These are phyloP conservation scores for Komagataella kurtzmanii DNA, from an alignment of 805 yeast species.

Conservation along the genomic window DNA sequence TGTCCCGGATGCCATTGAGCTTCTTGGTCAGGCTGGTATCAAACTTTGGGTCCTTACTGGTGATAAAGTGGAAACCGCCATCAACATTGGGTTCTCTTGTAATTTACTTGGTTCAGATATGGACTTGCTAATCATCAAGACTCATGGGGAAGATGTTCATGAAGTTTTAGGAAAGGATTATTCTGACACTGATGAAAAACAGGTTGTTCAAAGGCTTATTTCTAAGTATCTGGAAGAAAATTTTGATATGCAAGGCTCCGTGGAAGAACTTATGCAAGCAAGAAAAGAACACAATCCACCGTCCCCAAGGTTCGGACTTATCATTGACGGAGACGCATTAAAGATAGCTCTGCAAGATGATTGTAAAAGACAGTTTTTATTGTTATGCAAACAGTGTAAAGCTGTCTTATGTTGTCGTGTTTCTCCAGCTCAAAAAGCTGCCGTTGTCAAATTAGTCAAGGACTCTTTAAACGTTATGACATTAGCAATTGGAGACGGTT, in stretches of 20 bases:
- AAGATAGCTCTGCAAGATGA: constrained; percentile 31
- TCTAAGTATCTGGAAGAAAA: constrained; percentile 37
- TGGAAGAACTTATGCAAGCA: constrained; percentile 41
- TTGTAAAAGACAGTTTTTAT: constrained; percentile 40
- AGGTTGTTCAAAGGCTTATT: constrained; percentile 32
- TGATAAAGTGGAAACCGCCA: constrained; percentile 84
- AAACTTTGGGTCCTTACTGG: constrained; percentile 82
- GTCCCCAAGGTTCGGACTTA: constrained; percentile 48
- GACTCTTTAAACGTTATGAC: constrained; percentile 70
- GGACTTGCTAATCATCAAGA: constrained; percentile 57
- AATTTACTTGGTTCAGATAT: constrained; percentile 62
- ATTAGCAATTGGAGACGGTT: constrained; percentile 79
- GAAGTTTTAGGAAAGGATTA: constrained; percentile 22
- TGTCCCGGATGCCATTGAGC: constrained; percentile 69
- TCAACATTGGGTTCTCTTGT: constrained; percentile 79
- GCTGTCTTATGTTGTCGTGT: constrained; percentile 82
- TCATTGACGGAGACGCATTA: constrained; percentile 75
- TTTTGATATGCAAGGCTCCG: constrained; percentile 46
- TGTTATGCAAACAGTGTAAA: constrained; percentile 67
- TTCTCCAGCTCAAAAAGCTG: constrained; percentile 79
- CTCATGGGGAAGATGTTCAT: constrained; percentile 41
- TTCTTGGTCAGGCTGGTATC: constrained; percentile 64
- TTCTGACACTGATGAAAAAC: constrained; percentile 11
- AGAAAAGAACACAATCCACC: constrained; percentile 58
- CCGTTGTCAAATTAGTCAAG: constrained; percentile 71